Evolutionary conservation across 192 early-diverging fungal genomes (phyloP).

Genomic region (Dissophora ornata): DNA sequence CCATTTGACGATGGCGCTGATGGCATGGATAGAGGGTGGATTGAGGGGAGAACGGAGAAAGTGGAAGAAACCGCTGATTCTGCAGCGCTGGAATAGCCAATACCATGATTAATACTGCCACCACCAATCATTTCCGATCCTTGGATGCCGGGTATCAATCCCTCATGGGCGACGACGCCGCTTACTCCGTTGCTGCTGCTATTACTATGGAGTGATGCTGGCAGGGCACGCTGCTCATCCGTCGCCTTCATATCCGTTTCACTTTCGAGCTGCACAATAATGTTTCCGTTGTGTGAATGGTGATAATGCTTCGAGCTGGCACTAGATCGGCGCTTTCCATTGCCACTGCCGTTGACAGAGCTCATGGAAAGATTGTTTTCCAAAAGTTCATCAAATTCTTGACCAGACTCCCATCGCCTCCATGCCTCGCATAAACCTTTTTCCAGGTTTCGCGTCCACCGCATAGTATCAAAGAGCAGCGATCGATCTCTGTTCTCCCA

Average conservation of each 20-base stretch:
- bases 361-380: slow-evolving; percentile 16
- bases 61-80: too few species aligned
- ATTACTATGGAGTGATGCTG: neutral
- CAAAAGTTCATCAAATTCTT: slow-evolving; percentile 63
- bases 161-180: too few species aligned
- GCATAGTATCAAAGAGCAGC: slow-evolving; percentile 86
- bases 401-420: slow-evolving; percentile 74
- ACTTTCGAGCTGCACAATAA: slow-evolving; percentile 18
- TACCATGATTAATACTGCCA: neutral
- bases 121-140: neutral
- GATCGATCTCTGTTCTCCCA: slow-evolving; percentile 85
- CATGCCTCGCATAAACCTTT: slow-evolving; percentile 76
- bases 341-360: neutral
- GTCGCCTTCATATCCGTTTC: neutral
- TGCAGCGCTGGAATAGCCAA: neutral
- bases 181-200: neutral
- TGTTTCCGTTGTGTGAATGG: slow-evolving; percentile 20
- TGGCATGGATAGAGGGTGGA: neutral
- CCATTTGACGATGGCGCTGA: too few species aligned
- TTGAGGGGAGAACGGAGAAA: neutral
- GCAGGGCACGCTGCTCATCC: slow-evolving; percentile 2
- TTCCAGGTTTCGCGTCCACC: slow-evolving; percentile 89
- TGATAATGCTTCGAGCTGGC: neutral
- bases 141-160: too few species aligned
- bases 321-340: slow-evolving; percentile 11